These are phyloP conservation scores for Conticribra guillardii DNA, from an alignment of 108 stramenopile genomes.

Conservation along the genomic window DNA sequence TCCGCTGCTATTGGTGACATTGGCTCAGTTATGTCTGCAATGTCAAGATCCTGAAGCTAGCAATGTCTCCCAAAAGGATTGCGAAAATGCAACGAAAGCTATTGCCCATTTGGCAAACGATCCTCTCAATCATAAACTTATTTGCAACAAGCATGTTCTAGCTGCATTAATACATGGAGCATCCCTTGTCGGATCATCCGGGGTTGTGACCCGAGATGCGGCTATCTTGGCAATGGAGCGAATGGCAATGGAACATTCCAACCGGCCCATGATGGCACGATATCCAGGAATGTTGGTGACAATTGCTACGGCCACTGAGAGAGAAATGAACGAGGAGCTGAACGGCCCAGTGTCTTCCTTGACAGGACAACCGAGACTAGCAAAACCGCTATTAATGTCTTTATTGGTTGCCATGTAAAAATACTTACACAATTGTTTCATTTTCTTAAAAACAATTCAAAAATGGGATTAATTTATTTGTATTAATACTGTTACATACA, in stretches of 20 bases:
- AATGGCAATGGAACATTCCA: conserved; percentile 79
- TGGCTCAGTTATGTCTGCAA: conserved; percentile 56
- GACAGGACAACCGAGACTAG: conserved; percentile 61
- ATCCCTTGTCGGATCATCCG: conserved; percentile 33
- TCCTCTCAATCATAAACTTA: conserved; percentile 59
- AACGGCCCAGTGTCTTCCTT: conserved; percentile 12
- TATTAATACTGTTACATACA: no score
- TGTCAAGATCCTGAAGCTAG: conserved; percentile 7
- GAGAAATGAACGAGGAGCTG: conserved; percentile 69
- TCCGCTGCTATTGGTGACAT: conserved; percentile 73
- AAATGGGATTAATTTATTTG: no score
- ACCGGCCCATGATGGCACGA: conserved; percentile 79
- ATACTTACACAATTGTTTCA: not conserved
- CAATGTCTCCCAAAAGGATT: conserved; percentile 52
- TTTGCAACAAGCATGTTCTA: conserved; percentile 71
- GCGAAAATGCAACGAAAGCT: conserved; percentile 83
- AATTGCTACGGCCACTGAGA: conserved; percentile 78
- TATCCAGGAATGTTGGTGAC: conserved; percentile 72
- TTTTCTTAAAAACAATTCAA: no score
- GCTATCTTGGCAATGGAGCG: conserved; percentile 82
- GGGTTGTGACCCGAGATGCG: conserved; percentile 64
- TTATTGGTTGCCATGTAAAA: conserved; percentile 81
- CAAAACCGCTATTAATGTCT: conserved; percentile 84
- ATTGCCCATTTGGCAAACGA: conserved; percentile 87
- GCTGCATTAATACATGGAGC: conserved; percentile 74